Evolutionary conservation across 1,284 basidiomycete genomes (phyloP).

Genomic region (Pseudozyma hubeiensis): DNA sequence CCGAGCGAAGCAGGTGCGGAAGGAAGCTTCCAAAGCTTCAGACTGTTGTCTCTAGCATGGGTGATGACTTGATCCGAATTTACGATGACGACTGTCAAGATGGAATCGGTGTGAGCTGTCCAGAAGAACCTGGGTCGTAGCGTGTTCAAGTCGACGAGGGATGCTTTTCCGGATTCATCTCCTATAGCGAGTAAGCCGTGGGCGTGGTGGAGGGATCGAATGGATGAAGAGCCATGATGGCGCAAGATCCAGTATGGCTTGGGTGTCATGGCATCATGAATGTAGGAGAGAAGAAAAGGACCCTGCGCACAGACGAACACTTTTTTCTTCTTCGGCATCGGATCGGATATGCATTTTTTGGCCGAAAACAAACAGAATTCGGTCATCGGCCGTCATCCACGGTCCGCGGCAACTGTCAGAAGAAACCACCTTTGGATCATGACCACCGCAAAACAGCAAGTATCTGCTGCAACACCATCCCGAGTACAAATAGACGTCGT

Average conservation of each 20-base stretch:
- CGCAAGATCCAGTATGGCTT: slow-evolving; percentile 80
- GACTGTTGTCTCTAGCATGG: slow-evolving; percentile 88
- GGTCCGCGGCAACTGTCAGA: neutral
- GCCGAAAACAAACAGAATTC: neutral
- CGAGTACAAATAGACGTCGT: too few relatives aligned
- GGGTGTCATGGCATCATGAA: slow-evolving; percentile 12
- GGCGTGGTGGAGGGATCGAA: slow-evolving; percentile 76
- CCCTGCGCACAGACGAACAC: slow-evolving; percentile 9
- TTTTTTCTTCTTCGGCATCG: neutral
- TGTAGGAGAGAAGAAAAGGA: neutral
- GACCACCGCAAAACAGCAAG: too few relatives aligned
- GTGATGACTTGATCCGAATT: slow-evolving; percentile 76
- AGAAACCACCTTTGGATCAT: too few relatives aligned
- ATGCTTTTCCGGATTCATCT: slow-evolving; percentile 79
- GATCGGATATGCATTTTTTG: too few relatives aligned
- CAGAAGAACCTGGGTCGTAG: slow-evolving; percentile 79
- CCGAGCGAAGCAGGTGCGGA: neutral
- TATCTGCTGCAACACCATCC: too few relatives aligned
- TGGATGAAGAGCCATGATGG: slow-evolving; percentile 74
- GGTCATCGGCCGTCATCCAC: slow-evolving; percentile 24
- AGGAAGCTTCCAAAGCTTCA: slow-evolving; percentile 75
- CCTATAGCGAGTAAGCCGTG: slow-evolving; percentile 84
- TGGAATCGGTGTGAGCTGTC: slow-evolving; percentile 80
- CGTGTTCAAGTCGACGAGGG: slow-evolving; percentile 78
- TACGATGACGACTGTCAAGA: slow-evolving; percentile 82